Evolutionary conservation across 805 yeast species (phyloP), one percentile per base, ranked within the genome.

Genomic region (Myxozyma geophila): DNA sequence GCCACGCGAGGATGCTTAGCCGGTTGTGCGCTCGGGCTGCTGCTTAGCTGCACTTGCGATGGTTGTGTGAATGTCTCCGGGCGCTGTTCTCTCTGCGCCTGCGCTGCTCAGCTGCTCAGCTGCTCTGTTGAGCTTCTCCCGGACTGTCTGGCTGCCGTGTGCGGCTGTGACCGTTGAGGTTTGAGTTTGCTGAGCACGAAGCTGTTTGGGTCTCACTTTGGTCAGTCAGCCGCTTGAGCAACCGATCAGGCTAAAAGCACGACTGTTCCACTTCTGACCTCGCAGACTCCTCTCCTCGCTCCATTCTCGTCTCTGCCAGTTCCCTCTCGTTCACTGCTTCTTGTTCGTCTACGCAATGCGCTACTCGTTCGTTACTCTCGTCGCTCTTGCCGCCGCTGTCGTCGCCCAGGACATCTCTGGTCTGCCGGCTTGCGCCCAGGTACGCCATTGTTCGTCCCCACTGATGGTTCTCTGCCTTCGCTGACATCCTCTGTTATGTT

Each of bases 371-470:
- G 21, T 53, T 21, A 54, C 61, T 28, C 21, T 39, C 35, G 13
- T 49, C 41, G 59, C 67, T 35, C 49, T 58, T 35, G 52, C 57
- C 19, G 52, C 65, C 40, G 28, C 52, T 46, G 68, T 57, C 21
- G 12, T 59, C 37, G 66, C 66, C 43, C 60, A 53, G 54, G 35
- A 36, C 23, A 23, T 59, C 52, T 21, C 58, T 33, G 44, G 17
- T 37, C 62, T 64, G 35, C 66, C 67, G 12, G 17, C 59, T 39
- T 61, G 68, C 53, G 64, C 67, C 15, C 55, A 63, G 50, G 62
- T 59, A 40, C 37, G 48, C 36, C 36, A 12, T 39, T 19, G 37
- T 21, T 23, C 15, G 9, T 7, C 35, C 35, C 35, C 21, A 8
- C 54, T 19, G 7, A 37, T 21, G 13, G 21, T 17, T 19, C 15